Percentiles rank a stretch among this genome's conserved stretches.
These are phyloP conservation scores for Apostasia shenzhenica DNA, from an alignment of 106 monocot species.

Conservation along the genomic window DNA sequence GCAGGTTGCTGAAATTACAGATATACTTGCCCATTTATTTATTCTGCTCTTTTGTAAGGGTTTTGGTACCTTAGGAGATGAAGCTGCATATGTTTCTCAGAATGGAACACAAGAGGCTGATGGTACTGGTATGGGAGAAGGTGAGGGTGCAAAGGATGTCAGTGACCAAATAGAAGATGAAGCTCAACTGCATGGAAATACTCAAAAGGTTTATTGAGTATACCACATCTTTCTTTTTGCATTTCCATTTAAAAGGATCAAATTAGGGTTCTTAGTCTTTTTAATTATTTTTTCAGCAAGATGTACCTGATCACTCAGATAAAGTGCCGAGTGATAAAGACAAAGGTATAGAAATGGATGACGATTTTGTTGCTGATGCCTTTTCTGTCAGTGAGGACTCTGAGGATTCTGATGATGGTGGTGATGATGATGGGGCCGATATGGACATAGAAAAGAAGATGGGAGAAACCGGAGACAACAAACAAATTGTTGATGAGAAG, in stretches of 20 bases:
- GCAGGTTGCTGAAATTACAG: constrained; percentile 67
- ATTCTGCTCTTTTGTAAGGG: constrained; percentile 64
- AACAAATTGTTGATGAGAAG: constrained; percentile 63
- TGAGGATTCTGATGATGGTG: constrained; percentile 35
- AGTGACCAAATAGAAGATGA: constrained; percentile 86
- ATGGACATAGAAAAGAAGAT: constrained; percentile 70
- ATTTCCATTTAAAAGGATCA: background rate
- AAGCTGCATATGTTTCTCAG: constrained; percentile 23
- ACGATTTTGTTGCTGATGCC: constrained; percentile 76
- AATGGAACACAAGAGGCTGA: constrained; percentile 36
- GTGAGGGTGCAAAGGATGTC: constrained; percentile 76
- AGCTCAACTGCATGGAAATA: constrained; percentile 55
- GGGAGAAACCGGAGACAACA: constrained; percentile 52
- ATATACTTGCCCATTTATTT: constrained; percentile 59
- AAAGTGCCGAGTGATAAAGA: constrained; percentile 45
- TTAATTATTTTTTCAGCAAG: constrained; percentile 29
- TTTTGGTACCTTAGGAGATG: constrained; percentile 53
- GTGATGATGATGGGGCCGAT: constrained; percentile 49
- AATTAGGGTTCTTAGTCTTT: background rate
- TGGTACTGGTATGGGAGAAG: constrained; percentile 94
- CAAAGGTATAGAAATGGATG: constrained; percentile 87
- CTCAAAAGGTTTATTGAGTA: constrained; percentile 37
- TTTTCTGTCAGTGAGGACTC: constrained; percentile 79
- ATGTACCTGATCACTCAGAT: constrained; percentile 38
- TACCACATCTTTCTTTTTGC: background rate